Evolutionary conservation across 2,329 filamentous ascomycete species (phyloP), one percentile per base, ranked within the genome.

Genomic region (Clathrospora elynae): DNA sequence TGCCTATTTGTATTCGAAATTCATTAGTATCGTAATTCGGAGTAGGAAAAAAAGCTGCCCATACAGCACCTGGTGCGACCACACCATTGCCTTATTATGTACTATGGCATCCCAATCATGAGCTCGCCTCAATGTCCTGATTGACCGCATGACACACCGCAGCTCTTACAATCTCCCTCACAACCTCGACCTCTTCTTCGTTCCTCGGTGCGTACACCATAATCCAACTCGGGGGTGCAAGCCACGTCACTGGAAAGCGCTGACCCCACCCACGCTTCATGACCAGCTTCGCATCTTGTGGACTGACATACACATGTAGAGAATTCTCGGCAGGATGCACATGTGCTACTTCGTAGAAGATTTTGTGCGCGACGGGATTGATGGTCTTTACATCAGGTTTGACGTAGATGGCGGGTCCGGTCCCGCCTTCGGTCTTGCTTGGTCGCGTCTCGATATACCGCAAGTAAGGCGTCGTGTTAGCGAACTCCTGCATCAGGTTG

Each of bases 171-270:
- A 95, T 88, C 53, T 77, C 75, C 64, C 81, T 79, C 5, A 90
- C 79, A 30, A 83, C 77, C 42, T 80, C 77, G 18, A 93, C 70
- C 64, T 95, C 88, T 20, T 79, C 77, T 44, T 83, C 78, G 52
- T 85, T 77, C 59, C 87, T 75, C 2, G 90, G 89, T 10, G 88
- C 87, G 71, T 95, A 95, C 10, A 95, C 77, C 85, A 95, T 87
- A 18, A 66, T 59, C 64, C 62, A 66, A 33, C 64, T 64, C 17
- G 51, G 39, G 10, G 62, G 64, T 18, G 61, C 62, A 28, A 66
- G 7, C 61, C 61, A 66, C 6, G 50, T 51, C 1, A 66, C 59
- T 0, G 78, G 78, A 66, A 83, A 80, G 25, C 78, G 62, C 71
- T 90, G 81, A 1, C 86, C 90, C 89, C 89, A 95, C 2, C 88